Base-by-base conservation (phyloP, 2,329 filamentous ascomycete genomes). In the Microdochium trichocladiopsis region DNA sequence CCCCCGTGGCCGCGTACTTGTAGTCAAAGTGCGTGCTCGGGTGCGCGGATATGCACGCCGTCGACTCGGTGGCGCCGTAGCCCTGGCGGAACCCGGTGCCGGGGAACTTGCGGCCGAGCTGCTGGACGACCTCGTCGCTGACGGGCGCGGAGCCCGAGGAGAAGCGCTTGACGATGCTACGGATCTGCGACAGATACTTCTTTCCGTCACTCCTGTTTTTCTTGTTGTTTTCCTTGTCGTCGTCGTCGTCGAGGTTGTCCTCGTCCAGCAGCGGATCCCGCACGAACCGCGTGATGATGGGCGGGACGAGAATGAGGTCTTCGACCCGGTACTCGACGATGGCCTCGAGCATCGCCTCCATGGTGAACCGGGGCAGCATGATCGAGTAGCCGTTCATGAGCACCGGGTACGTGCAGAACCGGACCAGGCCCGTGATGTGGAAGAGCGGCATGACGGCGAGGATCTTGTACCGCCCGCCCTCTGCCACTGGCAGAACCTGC, bases 31-130 rank as follows among this genome's bases (percentile, higher is more conserved):
- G 73, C 0, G 72, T 69, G 0, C 76, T 75, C 5, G 82, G 78
- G 50, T 85, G 82, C 0, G 78, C 73, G 0, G 80, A 84, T 54
- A 87, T 82, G 56, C 80, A 84, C 3, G 71, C 74, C 60, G 80
- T 86, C 0, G 74, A 78, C 62, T 85, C 83, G 0, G 83, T 87
- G 80, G 86, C 85, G 21, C 83, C 83, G 58, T 84, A 86, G 2
- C 80, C 81, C 60, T 84, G 82, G 56, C 81, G 80, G 64, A 86
- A 82, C 0, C 79, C 79, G 0, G 77, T 80, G 2, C 73, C 66
- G 0, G 81, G 82, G 59, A 83, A 85, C 48, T 73, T 75, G 55
- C 72, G 69, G 53, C 79, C 66, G 11, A 85, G 67, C 23, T 75
- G 69, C 21, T 77, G 71, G 16, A 84, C 71, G 51, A 86, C 76